Percentiles rank a stretch among this genome's conserved stretches.
Conservation (phyloP, 495 filamentous ascomycete genomes). For the Lichenothelia convexa region DNA sequence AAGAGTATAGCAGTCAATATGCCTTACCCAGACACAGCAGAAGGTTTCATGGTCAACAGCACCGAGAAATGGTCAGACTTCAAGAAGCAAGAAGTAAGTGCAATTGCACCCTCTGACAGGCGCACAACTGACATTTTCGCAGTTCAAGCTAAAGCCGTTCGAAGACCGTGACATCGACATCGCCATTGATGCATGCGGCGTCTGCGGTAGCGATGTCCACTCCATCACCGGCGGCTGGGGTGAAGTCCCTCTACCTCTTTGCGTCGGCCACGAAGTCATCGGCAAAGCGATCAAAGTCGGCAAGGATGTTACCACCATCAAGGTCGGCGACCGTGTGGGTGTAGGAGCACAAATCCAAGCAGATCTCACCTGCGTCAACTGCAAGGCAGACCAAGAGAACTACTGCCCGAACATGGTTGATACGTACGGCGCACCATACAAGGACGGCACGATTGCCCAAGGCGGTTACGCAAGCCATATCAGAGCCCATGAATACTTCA, state of each 20-base stretch:
- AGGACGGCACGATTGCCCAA: constrained; percentile 42
- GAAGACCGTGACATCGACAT: constrained; percentile 59
- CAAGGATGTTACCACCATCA: constrained; percentile 41
- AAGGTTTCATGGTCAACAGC: constrained; percentile 52
- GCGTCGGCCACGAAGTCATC: constrained; percentile 60
- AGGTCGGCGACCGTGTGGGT: constrained; percentile 60
- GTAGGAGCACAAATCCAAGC: constrained; percentile 62
- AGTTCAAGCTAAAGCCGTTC: constrained; percentile 67
- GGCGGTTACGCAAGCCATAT: constrained; percentile 53
- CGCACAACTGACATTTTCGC: constrained; percentile 1
- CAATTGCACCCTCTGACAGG: neutral
- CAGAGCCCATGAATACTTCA: constrained; percentile 58
- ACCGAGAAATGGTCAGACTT: constrained; percentile 41
- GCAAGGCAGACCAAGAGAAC: constrained; percentile 57
- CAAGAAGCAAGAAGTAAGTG: constrained; percentile 43
- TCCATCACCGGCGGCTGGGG: constrained; percentile 66
- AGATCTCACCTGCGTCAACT: constrained; percentile 50
- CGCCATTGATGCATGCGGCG: constrained; percentile 54
- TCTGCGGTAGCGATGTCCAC: constrained; percentile 66
- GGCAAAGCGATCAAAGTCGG: constrained; percentile 57
- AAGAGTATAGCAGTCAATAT: too few relatives aligned
- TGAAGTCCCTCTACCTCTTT: constrained; percentile 43
- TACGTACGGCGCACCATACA: constrained; percentile 49
- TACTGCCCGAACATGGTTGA: constrained; percentile 54
- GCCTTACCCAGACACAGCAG: constrained; percentile 60